Percentiles rank a stretch among this genome's conserved stretches.
Conservation (phyloP, 805 yeast genomes). For the Schwanniomyces polymorphus region DNA sequence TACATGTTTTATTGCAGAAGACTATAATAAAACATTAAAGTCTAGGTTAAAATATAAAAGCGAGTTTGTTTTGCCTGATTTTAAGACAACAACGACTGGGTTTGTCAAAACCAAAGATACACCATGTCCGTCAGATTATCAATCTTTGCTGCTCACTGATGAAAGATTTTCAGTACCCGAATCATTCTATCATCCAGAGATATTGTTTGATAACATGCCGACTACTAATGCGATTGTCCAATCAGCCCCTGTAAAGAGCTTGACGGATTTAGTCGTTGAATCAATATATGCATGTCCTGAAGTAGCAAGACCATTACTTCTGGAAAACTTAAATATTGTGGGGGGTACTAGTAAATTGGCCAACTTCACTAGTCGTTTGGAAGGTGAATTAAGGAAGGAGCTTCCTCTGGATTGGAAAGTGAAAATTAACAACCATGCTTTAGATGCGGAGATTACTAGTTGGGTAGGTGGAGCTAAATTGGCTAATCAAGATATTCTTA, state of each 20-base stretch:
- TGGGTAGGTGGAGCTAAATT: slow-evolving; percentile 40
- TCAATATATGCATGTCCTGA: slow-evolving; percentile 72
- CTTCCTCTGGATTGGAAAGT: slow-evolving; percentile 73
- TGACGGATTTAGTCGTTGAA: slow-evolving; percentile 78
- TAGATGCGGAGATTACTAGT: slow-evolving; percentile 23
- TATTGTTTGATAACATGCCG: slow-evolving; percentile 41
- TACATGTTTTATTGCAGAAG: slow-evolving; percentile 65
- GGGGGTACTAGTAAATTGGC: slow-evolving; percentile 83
- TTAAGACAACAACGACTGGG: slow-evolving; percentile 77
- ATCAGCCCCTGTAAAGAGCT: slow-evolving; percentile 57
- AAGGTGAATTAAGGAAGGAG: slow-evolving; percentile 61
- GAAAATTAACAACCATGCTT: slow-evolving; percentile 37
- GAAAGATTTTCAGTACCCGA: slow-evolving; percentile 92
- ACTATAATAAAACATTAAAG: slow-evolving; percentile 52
- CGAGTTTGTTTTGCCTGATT: slow-evolving; percentile 86
- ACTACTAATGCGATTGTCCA: slow-evolving; percentile 30
- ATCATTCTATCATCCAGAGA: slow-evolving; percentile 79
- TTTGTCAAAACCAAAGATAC: slow-evolving; percentile 46
- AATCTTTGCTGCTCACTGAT: slow-evolving; percentile 67
- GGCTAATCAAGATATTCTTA: slow-evolving; percentile 40
- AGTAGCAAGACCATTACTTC: slow-evolving; percentile 68
- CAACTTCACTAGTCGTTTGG: slow-evolving; percentile 63
- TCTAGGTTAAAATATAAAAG: slow-evolving; percentile 38
- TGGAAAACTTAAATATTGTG: slow-evolving; percentile 72
- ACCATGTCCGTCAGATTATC: slow-evolving; percentile 49